Conservation (phyloP, 1,139 yeast species). For the Lodderomyces orthopsilosis region DNA sequence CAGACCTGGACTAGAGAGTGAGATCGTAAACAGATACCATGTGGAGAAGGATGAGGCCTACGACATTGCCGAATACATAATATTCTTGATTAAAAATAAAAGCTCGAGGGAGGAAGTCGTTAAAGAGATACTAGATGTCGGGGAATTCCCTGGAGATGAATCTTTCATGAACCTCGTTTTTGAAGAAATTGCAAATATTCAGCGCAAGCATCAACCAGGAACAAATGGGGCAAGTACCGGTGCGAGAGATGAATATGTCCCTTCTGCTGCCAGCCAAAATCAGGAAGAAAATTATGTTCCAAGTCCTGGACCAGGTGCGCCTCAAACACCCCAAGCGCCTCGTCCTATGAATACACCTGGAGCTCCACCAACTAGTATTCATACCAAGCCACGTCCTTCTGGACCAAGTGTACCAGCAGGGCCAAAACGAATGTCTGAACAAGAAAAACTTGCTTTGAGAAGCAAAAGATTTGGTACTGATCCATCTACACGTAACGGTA, state of each 20-base stretch:
- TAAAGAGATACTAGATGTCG: conserved; percentile 60
- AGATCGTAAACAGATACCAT: conserved; percentile 33
- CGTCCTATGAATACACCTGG: not conserved
- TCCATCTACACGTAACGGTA: conserved; percentile 1
- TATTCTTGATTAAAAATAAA: conserved; percentile 69
- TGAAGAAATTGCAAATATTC: conserved; percentile 43
- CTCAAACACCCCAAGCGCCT: conserved; percentile 11
- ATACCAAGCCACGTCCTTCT: not conserved
- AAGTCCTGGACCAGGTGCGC: not conserved
- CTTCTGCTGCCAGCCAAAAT: not conserved
- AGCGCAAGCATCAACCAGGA: not conserved
- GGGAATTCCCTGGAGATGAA: conserved; percentile 61
- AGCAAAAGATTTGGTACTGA: conserved; percentile 14
- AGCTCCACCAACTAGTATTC: not conserved
- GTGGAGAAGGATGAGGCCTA: conserved; percentile 59
- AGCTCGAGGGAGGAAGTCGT: conserved; percentile 64
- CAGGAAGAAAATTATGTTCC: not conserved
- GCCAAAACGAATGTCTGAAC: conserved; percentile 17
- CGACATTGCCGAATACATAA: conserved; percentile 78
- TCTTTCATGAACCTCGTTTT: conserved; percentile 51
- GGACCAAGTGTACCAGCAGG: conserved; percentile 17
- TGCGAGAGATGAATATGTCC: conserved; percentile 1
- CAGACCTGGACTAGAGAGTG: conserved; percentile 34
- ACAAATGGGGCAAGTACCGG: not conserved
- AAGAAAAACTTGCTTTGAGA: conserved; percentile 14